A percentile compares a stretch with the other conserved stretches of the same genome.
phyloP scores from a whole-genome alignment of 2,329 filamentous ascomycete genomes.

The Ophiocordyceps camponoti-saundersi region DNA sequence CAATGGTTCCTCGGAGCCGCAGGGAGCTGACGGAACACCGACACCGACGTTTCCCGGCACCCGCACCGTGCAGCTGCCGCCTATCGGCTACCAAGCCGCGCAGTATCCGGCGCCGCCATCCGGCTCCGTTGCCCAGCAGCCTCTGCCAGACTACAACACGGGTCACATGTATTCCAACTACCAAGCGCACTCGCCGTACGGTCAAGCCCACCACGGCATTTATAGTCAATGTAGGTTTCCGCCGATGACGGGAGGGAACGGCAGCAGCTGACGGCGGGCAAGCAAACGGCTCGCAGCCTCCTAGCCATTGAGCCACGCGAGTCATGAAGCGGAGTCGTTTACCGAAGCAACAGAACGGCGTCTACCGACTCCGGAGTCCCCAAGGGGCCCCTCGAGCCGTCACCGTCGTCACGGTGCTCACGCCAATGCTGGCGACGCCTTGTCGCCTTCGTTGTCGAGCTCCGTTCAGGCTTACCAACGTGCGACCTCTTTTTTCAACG shows the following conservation, averaged over 20 bases:
- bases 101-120: slow-evolving; percentile 51
- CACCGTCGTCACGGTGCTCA: not conserved
- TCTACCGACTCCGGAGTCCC: not conserved
- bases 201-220: slow-evolving; percentile 37
- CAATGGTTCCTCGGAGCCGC: slow-evolving; percentile 29
- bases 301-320: not conserved
- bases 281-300: slow-evolving; percentile 4
- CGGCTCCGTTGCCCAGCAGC: slow-evolving; percentile 31
- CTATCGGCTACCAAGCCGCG: slow-evolving; percentile 53
- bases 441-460: not conserved
- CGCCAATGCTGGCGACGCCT: not conserved
- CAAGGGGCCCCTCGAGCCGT: too few species aligned
- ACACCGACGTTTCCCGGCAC: slow-evolving; percentile 39
- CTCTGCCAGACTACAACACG: slow-evolving; percentile 35
- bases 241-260: slow-evolving; percentile 8
- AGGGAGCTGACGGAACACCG: slow-evolving; percentile 21
- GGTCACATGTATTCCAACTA: slow-evolving; percentile 41
- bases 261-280: not conserved
- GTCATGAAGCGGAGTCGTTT: too few species aligned
- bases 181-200: slow-evolving; percentile 41
- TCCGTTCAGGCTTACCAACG: not conserved
- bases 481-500: not conserved
- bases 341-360: not conserved
- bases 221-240: slow-evolving; percentile 35
- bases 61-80: slow-evolving; percentile 49